A percentile compares a stretch with the other conserved stretches of the same genome.
Conservation (phyloP, 768 basidiomycete species). For the Coprinopsis strossmayeri region DNA sequence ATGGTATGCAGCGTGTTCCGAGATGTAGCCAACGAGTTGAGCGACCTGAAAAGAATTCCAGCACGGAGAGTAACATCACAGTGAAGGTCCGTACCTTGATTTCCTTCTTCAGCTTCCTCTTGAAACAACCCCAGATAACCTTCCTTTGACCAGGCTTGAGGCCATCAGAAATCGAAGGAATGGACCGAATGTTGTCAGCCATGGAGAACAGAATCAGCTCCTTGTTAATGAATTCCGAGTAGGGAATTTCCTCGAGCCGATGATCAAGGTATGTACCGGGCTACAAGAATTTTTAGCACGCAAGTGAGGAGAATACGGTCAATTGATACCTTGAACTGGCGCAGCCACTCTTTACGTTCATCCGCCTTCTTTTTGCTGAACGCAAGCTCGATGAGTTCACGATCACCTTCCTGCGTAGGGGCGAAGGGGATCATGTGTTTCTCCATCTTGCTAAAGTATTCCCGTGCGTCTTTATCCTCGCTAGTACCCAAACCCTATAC, state of each 20-base stretch:
- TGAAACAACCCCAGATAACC: slow-evolving; percentile 95
- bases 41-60: no score
- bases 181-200: slow-evolving; percentile 98
- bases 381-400: slow-evolving; percentile 88
- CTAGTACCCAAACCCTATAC: slow-evolving; percentile 98
- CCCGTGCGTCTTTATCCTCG: slow-evolving; percentile 80
- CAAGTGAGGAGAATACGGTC: not conserved
- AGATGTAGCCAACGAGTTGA: slow-evolving; percentile 93
- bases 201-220: slow-evolving; percentile 98
- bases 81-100: slow-evolving; percentile 61
- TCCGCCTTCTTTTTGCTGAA: slow-evolving; percentile 99
- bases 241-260: slow-evolving; percentile 76
- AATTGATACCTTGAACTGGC: slow-evolving; percentile 76
- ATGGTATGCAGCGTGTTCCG: slow-evolving; percentile 92
- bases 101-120: slow-evolving; percentile 85
- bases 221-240: slow-evolving; percentile 95
- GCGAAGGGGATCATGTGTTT: slow-evolving; percentile 96
- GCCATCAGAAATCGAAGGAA: slow-evolving; percentile 90
- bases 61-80: no score
- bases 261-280: slow-evolving; percentile 95
- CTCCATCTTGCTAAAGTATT: slow-evolving; percentile 88
- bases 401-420: slow-evolving; percentile 72
- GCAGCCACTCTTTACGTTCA: slow-evolving; percentile 96
- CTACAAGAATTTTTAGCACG: slow-evolving; percentile 30
- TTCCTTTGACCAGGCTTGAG: slow-evolving; percentile 97